phyloP scores from a whole-genome alignment of 768 basidiomycete genomes.

The Lactarius sp. region DNA sequence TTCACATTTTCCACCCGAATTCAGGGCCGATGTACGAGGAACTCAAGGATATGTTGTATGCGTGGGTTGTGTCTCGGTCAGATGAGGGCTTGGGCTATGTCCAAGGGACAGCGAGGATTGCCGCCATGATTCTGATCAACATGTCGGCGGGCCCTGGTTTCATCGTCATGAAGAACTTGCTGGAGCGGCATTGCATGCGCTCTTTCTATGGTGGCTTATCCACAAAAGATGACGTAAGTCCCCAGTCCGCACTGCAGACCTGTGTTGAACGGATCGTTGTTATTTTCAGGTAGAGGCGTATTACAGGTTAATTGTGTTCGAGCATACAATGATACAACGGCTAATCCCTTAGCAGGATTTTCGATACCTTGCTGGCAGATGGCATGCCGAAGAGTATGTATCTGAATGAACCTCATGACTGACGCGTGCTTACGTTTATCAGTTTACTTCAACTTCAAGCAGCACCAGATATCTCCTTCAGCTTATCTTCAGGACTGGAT shows the following conservation, averaged over 20 bases:
- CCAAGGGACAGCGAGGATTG: conserved; percentile 62
- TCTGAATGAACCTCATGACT: neutral
- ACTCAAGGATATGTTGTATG: conserved; percentile 76
- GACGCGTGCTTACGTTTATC: conserved; percentile 1
- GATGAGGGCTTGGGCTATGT: conserved; percentile 80
- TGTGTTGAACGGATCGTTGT: neutral
- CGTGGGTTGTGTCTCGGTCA: conserved; percentile 82
- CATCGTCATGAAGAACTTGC: conserved; percentile 75
- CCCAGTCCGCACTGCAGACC: conserved; percentile 13
- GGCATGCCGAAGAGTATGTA: conserved; percentile 86
- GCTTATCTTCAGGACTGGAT: conserved; percentile 85
- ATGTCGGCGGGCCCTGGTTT: conserved; percentile 74
- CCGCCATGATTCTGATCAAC: conserved; percentile 82
- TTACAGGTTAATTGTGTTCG: conserved; percentile 54
- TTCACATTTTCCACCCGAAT: conserved; percentile 76
- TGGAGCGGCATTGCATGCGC: conserved; percentile 80
- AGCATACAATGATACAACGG: neutral
- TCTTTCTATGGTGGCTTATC: conserved; percentile 75
- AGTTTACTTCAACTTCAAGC: conserved; percentile 96
- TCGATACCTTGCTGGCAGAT: conserved; percentile 87
- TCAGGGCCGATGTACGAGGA: conserved; percentile 79
- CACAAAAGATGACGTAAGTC: conserved; percentile 73
- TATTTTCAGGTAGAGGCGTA: conserved; percentile 76
- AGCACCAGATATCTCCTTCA: conserved; percentile 82
- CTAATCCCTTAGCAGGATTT: conserved; percentile 53